These are phyloP conservation scores for Quercus wislizeni DNA, from an alignment of 306 rosid genomes.

Conservation along the genomic window DNA sequence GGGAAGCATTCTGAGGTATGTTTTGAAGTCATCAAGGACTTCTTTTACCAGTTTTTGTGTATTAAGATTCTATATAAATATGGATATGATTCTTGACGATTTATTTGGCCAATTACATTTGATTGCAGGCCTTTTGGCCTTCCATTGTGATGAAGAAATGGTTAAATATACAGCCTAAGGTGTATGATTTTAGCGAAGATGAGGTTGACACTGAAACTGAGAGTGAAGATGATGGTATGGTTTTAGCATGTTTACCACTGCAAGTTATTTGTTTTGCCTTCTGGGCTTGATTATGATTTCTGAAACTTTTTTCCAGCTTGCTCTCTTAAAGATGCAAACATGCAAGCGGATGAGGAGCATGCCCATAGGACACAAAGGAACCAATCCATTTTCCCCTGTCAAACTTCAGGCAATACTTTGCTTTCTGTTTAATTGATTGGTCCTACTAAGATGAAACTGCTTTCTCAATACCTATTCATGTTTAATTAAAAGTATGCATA, in stretches of 20 bases:
- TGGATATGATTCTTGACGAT: slow-evolving; percentile 1
- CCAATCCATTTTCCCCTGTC: slow-evolving; percentile 41
- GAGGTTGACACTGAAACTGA: slow-evolving; percentile 93
- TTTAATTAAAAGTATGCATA: background rate
- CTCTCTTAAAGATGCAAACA: slow-evolving; percentile 48
- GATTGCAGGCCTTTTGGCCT: slow-evolving; percentile 90
- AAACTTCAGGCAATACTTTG: slow-evolving; percentile 56
- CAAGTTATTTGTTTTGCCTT: slow-evolving; percentile 3
- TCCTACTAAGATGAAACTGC: slow-evolving; percentile 1
- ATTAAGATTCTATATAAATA: background rate
- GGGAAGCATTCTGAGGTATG: slow-evolving; percentile 81
- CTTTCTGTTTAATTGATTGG: slow-evolving; percentile 21
- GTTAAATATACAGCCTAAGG: slow-evolving; percentile 89
- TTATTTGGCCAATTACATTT: slow-evolving; percentile 24
- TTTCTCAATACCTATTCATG: slow-evolving; percentile 3
- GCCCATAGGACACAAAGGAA: slow-evolving; percentile 40
- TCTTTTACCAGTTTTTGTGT: slow-evolving; percentile 10
- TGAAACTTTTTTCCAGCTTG: slow-evolving; percentile 46
- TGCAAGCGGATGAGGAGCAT: slow-evolving; percentile 32
- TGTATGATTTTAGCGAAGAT: slow-evolving; percentile 91
- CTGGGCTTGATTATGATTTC: slow-evolving; percentile 15
- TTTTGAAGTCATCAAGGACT: slow-evolving; percentile 8
- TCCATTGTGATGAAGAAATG: slow-evolving; percentile 96
- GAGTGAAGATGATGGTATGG: slow-evolving; percentile 94
- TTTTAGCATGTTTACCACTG: background rate